Evolutionary conservation across 192 early-diverging fungal genomes (phyloP).

Genomic region (Geranomyces michiganensis): DNA sequence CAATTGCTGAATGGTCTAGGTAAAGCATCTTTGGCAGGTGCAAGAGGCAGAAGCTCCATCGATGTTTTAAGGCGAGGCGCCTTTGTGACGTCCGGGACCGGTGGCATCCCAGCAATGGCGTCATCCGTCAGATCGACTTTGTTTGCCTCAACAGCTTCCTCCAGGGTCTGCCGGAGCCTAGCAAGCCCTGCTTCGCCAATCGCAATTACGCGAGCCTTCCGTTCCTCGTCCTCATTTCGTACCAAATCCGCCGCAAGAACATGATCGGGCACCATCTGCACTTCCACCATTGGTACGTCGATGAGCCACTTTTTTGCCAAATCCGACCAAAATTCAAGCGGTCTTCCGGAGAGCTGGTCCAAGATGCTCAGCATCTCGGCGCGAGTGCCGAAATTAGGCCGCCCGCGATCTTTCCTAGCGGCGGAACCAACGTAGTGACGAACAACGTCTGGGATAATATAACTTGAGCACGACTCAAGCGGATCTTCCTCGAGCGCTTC

Average conservation of each 20-base stretch:
- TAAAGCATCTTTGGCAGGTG: not conserved
- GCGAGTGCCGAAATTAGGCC: constrained; percentile 52
- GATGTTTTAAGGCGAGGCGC: constrained; percentile 43
- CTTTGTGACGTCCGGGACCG: constrained; percentile 64
- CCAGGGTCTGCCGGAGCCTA: constrained; percentile 33
- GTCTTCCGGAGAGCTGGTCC: constrained; percentile 53
- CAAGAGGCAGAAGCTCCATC: constrained; percentile 21
- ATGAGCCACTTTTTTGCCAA: constrained; percentile 61
- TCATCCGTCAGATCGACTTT: constrained; percentile 55
- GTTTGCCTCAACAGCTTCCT: constrained; percentile 52
- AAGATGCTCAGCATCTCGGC: constrained; percentile 58
- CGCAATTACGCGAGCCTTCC: constrained; percentile 32
- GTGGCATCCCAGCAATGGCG: constrained; percentile 63
- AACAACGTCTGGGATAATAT: constrained; percentile 53
- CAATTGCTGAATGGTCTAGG: constrained; percentile 50
- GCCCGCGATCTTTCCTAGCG: constrained; percentile 30
- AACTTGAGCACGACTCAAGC: constrained; percentile 60
- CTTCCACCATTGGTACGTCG: constrained; percentile 57
- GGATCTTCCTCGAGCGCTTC: constrained; percentile 70
- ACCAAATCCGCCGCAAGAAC: constrained; percentile 52
- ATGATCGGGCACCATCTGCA: constrained; percentile 59
- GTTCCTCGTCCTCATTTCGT: constrained; percentile 46
- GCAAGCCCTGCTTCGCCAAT: constrained; percentile 57
- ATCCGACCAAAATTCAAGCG: constrained; percentile 57
- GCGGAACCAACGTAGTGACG: constrained; percentile 42